phyloP scores from a whole-genome alignment of 2,329 filamentous ascomycete genomes.

The Capronia epimyces region DNA sequence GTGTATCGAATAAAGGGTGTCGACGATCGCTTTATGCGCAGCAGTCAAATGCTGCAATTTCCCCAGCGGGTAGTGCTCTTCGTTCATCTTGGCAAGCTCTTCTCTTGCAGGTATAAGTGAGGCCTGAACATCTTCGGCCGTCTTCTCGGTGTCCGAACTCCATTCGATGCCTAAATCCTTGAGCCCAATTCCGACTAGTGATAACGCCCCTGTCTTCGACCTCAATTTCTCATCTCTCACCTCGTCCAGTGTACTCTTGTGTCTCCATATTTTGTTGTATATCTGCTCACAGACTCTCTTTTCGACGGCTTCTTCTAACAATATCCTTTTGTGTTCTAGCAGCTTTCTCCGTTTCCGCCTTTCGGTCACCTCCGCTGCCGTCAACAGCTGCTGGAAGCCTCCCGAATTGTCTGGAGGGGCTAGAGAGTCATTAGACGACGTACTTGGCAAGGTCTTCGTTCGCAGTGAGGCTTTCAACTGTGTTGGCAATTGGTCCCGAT shows the following conservation, averaged over 20 bases:
- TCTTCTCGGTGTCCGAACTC: conserved; percentile 52
- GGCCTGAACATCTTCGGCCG: conserved; percentile 62
- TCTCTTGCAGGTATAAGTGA: conserved; percentile 66
- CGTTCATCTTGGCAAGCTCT: conserved; percentile 74
- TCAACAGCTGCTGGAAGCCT: conserved; percentile 76
- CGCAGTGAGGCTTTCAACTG: conserved; percentile 33
- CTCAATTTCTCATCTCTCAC: conserved; percentile 89
- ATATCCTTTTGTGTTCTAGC: conserved; percentile 68
- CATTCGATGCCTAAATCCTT: conserved; percentile 77
- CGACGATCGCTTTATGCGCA: conserved; percentile 90
- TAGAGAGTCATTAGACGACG: conserved; percentile 23
- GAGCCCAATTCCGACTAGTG: conserved; percentile 84
- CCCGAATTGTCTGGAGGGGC: conserved; percentile 36
- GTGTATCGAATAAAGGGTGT: conserved; percentile 64
- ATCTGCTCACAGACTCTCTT: conserved; percentile 76
- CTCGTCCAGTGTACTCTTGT: conserved; percentile 86
- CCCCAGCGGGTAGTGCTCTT: conserved; percentile 79
- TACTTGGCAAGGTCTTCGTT: conserved; percentile 12
- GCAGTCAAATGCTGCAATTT: conserved; percentile 85
- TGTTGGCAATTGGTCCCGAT: conserved; percentile 57
- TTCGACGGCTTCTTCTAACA: conserved; percentile 88
- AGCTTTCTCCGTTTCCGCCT: conserved; percentile 71
- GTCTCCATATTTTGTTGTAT: conserved; percentile 84
- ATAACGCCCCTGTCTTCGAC: conserved; percentile 85
- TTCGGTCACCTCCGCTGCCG: conserved; percentile 73